Conservation (phyloP, 2,329 filamentous ascomycete genomes). For the Apiospora pterosperma region DNA sequence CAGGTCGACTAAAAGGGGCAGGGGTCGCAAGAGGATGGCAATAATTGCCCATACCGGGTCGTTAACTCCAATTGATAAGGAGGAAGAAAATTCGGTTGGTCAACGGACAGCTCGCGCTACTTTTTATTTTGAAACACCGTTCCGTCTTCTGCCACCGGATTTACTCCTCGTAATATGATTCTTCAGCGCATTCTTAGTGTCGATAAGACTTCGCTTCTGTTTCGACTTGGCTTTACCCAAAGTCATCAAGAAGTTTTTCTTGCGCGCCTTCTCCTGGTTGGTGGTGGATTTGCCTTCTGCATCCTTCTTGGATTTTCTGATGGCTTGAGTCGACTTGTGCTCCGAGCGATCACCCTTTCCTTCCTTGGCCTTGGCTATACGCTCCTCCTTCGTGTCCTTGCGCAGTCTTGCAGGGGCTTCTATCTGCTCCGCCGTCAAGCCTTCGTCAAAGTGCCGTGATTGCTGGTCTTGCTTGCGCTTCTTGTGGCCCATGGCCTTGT, state of each 20-base stretch:
- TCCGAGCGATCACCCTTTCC: slow-evolving; percentile 74
- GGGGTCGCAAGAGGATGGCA: background rate
- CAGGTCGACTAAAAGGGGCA: background rate
- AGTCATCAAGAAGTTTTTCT: slow-evolving; percentile 99
- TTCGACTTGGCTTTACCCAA: slow-evolving; percentile 93
- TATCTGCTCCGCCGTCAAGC: slow-evolving; percentile 86
- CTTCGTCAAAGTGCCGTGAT: slow-evolving; percentile 75
- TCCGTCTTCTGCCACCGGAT: slow-evolving; percentile 77
- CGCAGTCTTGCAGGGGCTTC: slow-evolving; percentile 79
- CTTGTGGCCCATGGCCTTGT: slow-evolving; percentile 53
- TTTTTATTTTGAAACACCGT: slow-evolving; percentile 37
- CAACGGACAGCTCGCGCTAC: background rate
- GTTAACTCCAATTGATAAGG: background rate
- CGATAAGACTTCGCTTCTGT: slow-evolving; percentile 87
- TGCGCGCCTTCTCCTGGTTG: slow-evolving; percentile 92
- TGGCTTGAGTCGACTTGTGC: slow-evolving; percentile 82
- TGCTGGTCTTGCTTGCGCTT: slow-evolving; percentile 48
- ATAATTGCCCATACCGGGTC: background rate
- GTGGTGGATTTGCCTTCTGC: slow-evolving; percentile 91
- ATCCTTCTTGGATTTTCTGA: slow-evolving; percentile 82
- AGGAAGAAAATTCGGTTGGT: background rate
- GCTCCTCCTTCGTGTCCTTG: slow-evolving; percentile 87
- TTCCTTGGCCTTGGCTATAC: slow-evolving; percentile 76
- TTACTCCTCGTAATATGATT: slow-evolving; percentile 82
- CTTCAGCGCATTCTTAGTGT: slow-evolving; percentile 76